phyloP scores from a whole-genome alignment of 2,329 filamentous ascomycete species.

The Trichophyton mentagrophytes region DNA sequence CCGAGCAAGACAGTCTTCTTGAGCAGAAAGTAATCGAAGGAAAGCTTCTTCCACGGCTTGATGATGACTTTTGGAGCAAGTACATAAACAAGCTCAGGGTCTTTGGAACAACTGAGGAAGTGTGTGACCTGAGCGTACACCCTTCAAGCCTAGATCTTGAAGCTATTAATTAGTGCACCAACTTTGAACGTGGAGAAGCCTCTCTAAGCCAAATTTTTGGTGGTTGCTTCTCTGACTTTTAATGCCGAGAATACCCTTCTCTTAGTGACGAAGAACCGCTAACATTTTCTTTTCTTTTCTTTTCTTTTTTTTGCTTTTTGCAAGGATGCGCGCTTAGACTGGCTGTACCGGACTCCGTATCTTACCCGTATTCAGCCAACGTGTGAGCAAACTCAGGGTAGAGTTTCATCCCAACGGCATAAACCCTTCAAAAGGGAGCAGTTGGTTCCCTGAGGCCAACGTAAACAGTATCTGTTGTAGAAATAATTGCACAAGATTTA shows the following conservation, averaged over 20 bases:
- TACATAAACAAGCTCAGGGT: conserved; percentile 49
- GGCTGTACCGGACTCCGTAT: not conserved
- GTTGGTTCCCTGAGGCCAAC: not conserved
- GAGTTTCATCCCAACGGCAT: too few species aligned
- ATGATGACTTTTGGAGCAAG: conserved; percentile 42
- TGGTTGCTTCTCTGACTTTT: not conserved
- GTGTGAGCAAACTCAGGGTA: not conserved
- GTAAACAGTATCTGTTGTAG: too few species aligned
- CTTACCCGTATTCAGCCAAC: not conserved
- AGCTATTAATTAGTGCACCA: not conserved
- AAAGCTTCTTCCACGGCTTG: conserved; percentile 40
- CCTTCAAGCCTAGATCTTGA: not conserved
- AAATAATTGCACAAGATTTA: too few species aligned
- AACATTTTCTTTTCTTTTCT: not conserved
- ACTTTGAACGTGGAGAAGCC: not conserved
- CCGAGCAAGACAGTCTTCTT: not conserved
- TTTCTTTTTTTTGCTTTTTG: conserved; percentile 1
- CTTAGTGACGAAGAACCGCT: not conserved
- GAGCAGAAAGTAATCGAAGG: conserved; percentile 21
- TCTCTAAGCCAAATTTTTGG: too few species aligned
- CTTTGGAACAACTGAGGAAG: conserved; percentile 46
- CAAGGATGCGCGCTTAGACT: not conserved
- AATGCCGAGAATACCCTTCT: conserved; percentile 2
- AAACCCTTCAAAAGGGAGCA: not conserved
- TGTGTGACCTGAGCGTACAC: conserved; percentile 23